phyloP scores from a whole-genome alignment of 139 green algal species.

The Chlamydomonas sp. region DNA sequence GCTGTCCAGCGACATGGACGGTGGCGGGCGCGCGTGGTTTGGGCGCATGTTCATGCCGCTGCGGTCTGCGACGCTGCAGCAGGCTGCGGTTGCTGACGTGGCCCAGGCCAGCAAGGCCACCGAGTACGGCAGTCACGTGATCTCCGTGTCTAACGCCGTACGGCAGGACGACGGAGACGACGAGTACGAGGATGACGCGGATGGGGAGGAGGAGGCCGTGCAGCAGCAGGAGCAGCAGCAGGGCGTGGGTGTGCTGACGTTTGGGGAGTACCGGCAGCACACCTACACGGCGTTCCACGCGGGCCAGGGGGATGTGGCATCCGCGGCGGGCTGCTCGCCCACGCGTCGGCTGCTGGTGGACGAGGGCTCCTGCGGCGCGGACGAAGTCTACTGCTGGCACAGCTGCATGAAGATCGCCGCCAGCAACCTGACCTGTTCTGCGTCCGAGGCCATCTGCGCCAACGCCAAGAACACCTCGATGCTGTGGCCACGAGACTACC shows the following conservation, averaged over 20 bases:
- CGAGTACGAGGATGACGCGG: background rate
- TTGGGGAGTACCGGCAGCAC: slow-evolving; percentile 37
- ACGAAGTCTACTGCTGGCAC: slow-evolving; percentile 53
- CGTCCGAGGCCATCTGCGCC: slow-evolving; percentile 5
- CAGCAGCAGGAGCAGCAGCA: no score
- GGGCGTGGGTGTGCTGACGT: background rate
- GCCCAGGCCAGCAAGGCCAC: no score
- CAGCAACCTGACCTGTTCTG: background rate
- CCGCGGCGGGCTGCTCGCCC: slow-evolving; percentile 25
- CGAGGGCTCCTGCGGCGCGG: slow-evolving; percentile 14
- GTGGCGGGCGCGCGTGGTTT: slow-evolving; percentile 39
- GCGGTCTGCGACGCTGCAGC: background rate
- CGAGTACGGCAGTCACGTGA: no score
- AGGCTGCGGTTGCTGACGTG: no score
- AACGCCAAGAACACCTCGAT: slow-evolving; percentile 1
- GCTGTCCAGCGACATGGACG: slow-evolving; percentile 10
- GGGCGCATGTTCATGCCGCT: slow-evolving; percentile 48
- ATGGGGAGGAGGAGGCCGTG: background rate
- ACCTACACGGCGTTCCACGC: slow-evolving; percentile 23
- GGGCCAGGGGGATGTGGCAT: background rate
- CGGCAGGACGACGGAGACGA: no score
- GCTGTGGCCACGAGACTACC: slow-evolving; percentile 46
- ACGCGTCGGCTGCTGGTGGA: slow-evolving; percentile 22
- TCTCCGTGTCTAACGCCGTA: no score
- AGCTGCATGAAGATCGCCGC: slow-evolving; percentile 19